Percentiles rank a stretch among this genome's conserved stretches.
phyloP scores from a whole-genome alignment of 2,329 filamentous ascomycete species.

The Fusarium tjaetaba region DNA sequence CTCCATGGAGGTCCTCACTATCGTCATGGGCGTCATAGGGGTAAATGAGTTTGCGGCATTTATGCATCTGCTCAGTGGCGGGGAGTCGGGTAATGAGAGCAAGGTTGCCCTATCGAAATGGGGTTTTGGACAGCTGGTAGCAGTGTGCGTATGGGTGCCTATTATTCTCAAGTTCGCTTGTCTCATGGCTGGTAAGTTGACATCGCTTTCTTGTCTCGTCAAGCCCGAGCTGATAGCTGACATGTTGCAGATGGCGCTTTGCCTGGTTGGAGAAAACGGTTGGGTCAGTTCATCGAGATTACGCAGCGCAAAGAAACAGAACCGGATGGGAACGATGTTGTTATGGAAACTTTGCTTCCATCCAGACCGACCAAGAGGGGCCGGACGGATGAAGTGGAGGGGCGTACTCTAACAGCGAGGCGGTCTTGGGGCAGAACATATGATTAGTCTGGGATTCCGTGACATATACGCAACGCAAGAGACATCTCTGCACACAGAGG shows the following conservation, averaged over 20 bases:
- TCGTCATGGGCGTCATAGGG: background rate
- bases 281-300: background rate
- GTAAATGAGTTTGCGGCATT: background rate
- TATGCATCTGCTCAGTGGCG: background rate
- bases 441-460: background rate
- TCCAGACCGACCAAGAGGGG: rapidly evolving
- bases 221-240: rapidly evolving
- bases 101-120: background rate
- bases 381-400: background rate
- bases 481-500: rapidly evolving
- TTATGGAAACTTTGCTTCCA: background rate
- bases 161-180: background rate
- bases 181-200: background rate
- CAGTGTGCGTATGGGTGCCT: constrained; percentile 2
- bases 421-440: background rate
- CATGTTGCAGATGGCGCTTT: background rate
- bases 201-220: rapidly evolving
- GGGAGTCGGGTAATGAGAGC: background rate
- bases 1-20: background rate
- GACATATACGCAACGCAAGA: rapidly evolving
- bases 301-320: background rate
- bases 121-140: constrained; percentile 4
- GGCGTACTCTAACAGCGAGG: rapidly evolving
- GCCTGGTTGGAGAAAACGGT: background rate
- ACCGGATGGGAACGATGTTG: rapidly evolving